Base-by-base conservation (phyloP, 768 basidiomycete species). In the Kwoniella europaea region DNA sequence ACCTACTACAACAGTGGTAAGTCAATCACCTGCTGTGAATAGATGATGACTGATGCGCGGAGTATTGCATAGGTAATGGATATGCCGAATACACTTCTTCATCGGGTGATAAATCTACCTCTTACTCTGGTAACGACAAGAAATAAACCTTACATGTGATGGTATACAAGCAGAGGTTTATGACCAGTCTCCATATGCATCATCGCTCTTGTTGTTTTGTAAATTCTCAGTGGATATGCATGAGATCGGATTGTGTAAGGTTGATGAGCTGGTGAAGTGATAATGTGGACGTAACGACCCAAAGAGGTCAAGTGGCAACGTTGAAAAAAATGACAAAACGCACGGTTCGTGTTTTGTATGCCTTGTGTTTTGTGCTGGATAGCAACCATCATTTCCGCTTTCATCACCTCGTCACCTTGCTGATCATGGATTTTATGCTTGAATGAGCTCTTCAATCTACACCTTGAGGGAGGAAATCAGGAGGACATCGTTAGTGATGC, bases 1-100 rank as follows among this genome's bases (percentile, higher is more conserved):
- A 52, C 63, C 12, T 63, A 63, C 16, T 63, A 52, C 27, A 63
- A 63, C 44, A 53, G 27, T 22, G 63, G 63, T 63, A 53, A 16
- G 50, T 63, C 15, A 27, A 13, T 57, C 46, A 15, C 15, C 18
- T 50, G 18, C 46, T 41, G 22, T 24, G 16, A 10, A n/a, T 42
- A 61, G 16, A 35, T 35, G 1, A 9, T 35, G 35, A 4, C 35
- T 42, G 42, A 61, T 20, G 41, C 20, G 18, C 5, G 6, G 4
- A 43, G 20, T 20, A 44, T 44, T 42, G 27, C 18, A 15, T 22
- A 52, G 63, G 46, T 27, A 18, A 63, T 41, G 63, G 63, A 29
- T 53, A 24, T 22, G 41, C 63, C 18, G 27, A 50, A 54, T 63
- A 63, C 63, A 63, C 63, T 20, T 63, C 63, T 44, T 24, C 63